These are phyloP conservation scores for Ogataea populi-albae DNA, from an alignment of 805 yeast genomes.

Conservation along the genomic window DNA sequence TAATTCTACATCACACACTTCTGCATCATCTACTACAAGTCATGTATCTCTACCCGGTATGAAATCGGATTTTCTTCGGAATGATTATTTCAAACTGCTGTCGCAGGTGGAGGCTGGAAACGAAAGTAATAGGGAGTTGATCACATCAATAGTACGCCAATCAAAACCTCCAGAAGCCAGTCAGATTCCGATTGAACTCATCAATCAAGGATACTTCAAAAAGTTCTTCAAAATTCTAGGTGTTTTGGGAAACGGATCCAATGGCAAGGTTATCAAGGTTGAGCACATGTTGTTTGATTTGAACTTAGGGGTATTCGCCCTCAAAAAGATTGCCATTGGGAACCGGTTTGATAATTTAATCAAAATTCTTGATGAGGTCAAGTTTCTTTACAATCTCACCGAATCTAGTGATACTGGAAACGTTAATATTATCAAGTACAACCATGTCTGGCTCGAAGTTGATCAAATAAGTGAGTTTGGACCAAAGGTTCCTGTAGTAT, in stretches of 20 bases:
- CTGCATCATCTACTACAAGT: neutral
- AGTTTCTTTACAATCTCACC: conserved; percentile 57
- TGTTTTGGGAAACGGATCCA: conserved; percentile 75
- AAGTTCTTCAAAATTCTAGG: conserved; percentile 64
- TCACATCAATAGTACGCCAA: conserved; percentile 14
- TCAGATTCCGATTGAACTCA: conserved; percentile 41
- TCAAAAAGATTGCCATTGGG: conserved; percentile 83
- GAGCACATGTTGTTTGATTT: conserved; percentile 74
- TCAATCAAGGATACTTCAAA: conserved; percentile 78
- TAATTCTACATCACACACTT: conserved; percentile 4
- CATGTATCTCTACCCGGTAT: neutral
- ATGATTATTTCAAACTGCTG: conserved; percentile 30
- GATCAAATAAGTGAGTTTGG: conserved; percentile 51
- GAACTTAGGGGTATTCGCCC: conserved; percentile 75
- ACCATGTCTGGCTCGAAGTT: conserved; percentile 89
- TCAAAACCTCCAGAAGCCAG: conserved; percentile 8
- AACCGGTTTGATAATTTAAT: conserved; percentile 65
- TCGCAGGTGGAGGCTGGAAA: conserved; percentile 19
- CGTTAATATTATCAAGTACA: conserved; percentile 72
- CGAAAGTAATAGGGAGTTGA: conserved; percentile 20
- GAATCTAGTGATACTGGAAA: conserved; percentile 28
- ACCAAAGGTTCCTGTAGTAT: conserved; percentile 59
- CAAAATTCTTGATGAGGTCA: conserved; percentile 74
- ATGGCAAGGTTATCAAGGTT: conserved; percentile 82
- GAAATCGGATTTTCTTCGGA: conserved; percentile 18